Evolutionary conservation across 176 grass and related monocot genomes (phyloP).

Genomic region (Metroxylon sagu): DNA sequence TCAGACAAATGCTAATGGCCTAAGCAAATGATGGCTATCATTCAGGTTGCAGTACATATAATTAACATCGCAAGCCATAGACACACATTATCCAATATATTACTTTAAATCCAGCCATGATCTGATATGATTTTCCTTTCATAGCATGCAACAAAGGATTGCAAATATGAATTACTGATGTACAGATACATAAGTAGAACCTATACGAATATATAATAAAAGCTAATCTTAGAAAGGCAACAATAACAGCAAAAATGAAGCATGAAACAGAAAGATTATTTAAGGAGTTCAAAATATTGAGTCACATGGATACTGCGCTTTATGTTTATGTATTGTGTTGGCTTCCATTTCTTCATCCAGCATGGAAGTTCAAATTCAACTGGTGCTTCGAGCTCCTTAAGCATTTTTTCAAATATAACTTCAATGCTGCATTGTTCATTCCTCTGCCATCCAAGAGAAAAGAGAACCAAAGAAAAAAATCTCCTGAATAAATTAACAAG

Average conservation of each 20-base stretch:
- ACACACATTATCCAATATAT: no score
- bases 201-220: no score
- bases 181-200: no score
- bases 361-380: constrained; percentile 38
- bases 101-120: no score
- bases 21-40: no score
- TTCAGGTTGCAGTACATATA: no score
- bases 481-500: not conserved
- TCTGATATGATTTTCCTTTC: no score
- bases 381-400: constrained; percentile 14
- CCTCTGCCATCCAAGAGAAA: constrained; percentile 19
- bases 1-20: no score
- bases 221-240: not conserved
- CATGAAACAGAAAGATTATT: not conserved
- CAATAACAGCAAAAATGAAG: not conserved
- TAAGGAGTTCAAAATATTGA: no score
- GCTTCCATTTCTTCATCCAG: constrained; percentile 35
- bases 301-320: constrained; percentile 46
- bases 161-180: no score
- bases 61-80: no score
- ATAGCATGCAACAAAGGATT: no score
- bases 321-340: constrained; percentile 31
- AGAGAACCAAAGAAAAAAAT: constrained; percentile 3
- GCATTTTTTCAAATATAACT: constrained; percentile 36
- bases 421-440: constrained; percentile 6